These are phyloP conservation scores for Pythium sukuiense DNA, from an alignment of 352 stramenopile species.

Conservation along the genomic window DNA sequence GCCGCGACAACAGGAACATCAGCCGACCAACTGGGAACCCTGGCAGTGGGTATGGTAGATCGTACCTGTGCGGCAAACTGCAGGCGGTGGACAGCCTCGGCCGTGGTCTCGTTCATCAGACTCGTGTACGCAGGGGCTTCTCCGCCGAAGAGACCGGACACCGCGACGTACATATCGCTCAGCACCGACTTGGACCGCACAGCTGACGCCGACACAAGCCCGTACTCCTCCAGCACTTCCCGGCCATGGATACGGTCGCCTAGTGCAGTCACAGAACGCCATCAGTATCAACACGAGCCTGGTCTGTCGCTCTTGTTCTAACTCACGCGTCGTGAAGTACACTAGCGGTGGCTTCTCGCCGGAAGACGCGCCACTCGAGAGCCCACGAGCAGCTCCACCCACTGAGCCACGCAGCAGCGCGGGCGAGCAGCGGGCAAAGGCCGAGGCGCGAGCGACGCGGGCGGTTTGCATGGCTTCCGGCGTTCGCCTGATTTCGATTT, in stretches of 20 bases:
- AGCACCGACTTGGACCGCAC: constrained; percentile 84
- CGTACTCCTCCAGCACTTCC: constrained; percentile 73
- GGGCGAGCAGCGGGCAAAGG: background rate
- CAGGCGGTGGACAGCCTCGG: constrained; percentile 76
- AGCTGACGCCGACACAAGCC: constrained; percentile 68
- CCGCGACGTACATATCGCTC: constrained; percentile 79
- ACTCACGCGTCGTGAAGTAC: constrained; percentile 75
- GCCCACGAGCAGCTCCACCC: background rate
- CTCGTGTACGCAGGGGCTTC: constrained; percentile 77
- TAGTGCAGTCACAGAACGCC: constrained; percentile 16
- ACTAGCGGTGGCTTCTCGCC: constrained; percentile 25
- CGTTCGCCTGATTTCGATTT: background rate
- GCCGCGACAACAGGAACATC: too few relatives aligned
- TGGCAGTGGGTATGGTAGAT: background rate
- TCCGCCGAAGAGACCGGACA: constrained; percentile 67
- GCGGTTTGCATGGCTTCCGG: background rate
- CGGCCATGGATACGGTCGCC: constrained; percentile 67
- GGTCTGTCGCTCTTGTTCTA: background rate
- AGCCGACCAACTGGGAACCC: too few relatives aligned
- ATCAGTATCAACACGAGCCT: background rate
- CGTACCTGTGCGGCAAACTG: constrained; percentile 62
- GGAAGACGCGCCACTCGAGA: constrained; percentile 6
- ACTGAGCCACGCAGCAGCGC: background rate
- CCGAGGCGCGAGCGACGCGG: background rate
- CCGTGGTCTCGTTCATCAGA: constrained; percentile 83